Evolutionary conservation across 2,329 filamentous ascomycete genomes (phyloP).

Genomic region (Fusarium brevicatenulatum): DNA sequence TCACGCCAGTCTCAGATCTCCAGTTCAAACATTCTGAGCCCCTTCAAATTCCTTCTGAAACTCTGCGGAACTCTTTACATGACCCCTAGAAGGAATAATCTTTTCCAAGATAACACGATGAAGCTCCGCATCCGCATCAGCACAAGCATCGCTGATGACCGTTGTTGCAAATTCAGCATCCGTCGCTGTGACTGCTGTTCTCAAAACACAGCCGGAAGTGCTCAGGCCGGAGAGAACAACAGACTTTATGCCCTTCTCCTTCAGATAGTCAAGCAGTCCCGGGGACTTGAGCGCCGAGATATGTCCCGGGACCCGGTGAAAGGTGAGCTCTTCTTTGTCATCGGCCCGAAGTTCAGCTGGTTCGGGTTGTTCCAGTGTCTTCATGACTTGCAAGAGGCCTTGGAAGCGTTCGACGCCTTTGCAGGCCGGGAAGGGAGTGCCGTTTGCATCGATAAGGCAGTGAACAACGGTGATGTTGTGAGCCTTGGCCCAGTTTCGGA

Average conservation of each 20-base stretch:
- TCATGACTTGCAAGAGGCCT: neutral
- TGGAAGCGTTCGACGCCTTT: neutral
- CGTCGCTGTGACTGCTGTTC: neutral
- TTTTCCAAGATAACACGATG: neutral
- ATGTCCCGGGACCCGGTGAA: neutral
- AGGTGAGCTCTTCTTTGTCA: neutral
- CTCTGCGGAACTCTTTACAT: neutral
- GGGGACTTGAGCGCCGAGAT: slow-evolving; percentile 3
- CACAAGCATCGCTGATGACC: slow-evolving; percentile 1
- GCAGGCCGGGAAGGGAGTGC: neutral
- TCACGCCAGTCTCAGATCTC: too few relatives aligned
- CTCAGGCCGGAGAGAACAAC: neutral
- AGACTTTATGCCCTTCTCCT: neutral
- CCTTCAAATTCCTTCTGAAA: neutral
- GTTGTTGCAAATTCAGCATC: slow-evolving; percentile 8
- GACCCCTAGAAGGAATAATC: neutral
- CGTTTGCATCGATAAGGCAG: neutral
- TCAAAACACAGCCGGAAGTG: slow-evolving; percentile 5
- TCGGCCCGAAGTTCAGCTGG: neutral
- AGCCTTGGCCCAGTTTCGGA: slow-evolving; percentile 2
- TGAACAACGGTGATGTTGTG: slow-evolving; percentile 2
- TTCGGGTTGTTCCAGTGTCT: neutral
- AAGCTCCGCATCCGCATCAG: neutral
- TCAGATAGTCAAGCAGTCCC: neutral
- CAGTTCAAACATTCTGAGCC: neutral